These are phyloP conservation scores for Dipodascus albidus DNA, from an alignment of 805 yeast species.

Conservation along the genomic window DNA sequence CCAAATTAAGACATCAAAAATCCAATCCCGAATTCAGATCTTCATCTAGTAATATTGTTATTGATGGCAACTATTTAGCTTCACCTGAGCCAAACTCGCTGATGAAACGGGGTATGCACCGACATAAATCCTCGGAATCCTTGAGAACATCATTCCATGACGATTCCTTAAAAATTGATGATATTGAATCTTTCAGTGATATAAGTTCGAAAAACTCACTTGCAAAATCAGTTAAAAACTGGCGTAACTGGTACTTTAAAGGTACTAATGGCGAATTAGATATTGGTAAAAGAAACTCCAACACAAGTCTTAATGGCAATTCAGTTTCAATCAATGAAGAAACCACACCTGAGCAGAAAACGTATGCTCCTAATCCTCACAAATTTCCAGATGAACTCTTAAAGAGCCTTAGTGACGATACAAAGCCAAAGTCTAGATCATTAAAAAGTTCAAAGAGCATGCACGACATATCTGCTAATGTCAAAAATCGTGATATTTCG, in stretches of 20 bases:
- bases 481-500: not conserved
- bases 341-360: not conserved
- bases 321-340: not conserved
- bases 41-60: not conserved
- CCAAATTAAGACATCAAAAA: conserved; percentile 1
- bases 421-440: too few species aligned
- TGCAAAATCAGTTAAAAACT: conserved; percentile 16
- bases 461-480: not conserved
- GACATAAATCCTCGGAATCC: conserved; percentile 2
- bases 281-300: not conserved
- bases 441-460: not conserved
- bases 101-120: not conserved
- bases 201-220: conserved; percentile 8
- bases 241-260: conserved; percentile 18
- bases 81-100: not conserved
- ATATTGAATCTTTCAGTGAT: not conserved
- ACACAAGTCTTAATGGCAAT: too few species aligned
- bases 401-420: not conserved
- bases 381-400: conserved; percentile 20
- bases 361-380: conserved; percentile 18
- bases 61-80: not conserved
- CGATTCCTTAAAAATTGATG: not conserved
- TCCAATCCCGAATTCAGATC: not conserved
- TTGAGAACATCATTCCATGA: not conserved
- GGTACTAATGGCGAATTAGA: not conserved